A percentile compares a stretch with the other conserved stretches of the same genome.
Conservation (phyloP, 345 rosid species). For the Pistacia integerrima region DNA sequence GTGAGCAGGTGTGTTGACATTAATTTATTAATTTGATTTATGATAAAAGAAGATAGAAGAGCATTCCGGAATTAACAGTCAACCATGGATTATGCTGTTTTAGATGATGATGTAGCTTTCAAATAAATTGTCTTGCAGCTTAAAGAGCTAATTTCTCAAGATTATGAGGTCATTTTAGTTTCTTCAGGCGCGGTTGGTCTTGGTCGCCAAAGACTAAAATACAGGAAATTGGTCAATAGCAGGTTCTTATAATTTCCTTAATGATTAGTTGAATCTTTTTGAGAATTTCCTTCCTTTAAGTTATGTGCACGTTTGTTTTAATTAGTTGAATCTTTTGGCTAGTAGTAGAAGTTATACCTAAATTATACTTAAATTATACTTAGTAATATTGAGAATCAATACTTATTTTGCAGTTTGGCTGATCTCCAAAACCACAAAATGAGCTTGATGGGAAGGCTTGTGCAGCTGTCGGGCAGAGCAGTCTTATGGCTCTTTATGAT, state of each 20-base stretch:
- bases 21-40: not conserved
- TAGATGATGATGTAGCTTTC: not conserved
- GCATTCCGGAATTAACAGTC: not conserved
- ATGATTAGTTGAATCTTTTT: not conserved
- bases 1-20: conserved; percentile 51
- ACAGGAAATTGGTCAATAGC: conserved; percentile 54
- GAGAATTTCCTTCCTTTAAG: not conserved
- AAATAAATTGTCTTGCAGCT: conserved; percentile 32
- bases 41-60: not conserved
- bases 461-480: conserved; percentile 63
- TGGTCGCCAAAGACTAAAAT: conserved; percentile 58
- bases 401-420: conserved; percentile 42
- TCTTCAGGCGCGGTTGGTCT: conserved; percentile 67
- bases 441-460: conserved; percentile 64
- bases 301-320: not conserved
- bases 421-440: conserved; percentile 58
- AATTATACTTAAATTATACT: not conserved
- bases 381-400: not conserved
- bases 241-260: conserved; percentile 32
- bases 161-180: conserved; percentile 53
- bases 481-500: conserved; percentile 67
- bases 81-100: not conserved
- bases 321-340: not conserved
- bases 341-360: not conserved
- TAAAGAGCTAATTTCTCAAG: conserved; percentile 50